Conservation (phyloP, 2,329 filamentous ascomycete genomes). For the Hymenoscyphus scutula region DNA sequence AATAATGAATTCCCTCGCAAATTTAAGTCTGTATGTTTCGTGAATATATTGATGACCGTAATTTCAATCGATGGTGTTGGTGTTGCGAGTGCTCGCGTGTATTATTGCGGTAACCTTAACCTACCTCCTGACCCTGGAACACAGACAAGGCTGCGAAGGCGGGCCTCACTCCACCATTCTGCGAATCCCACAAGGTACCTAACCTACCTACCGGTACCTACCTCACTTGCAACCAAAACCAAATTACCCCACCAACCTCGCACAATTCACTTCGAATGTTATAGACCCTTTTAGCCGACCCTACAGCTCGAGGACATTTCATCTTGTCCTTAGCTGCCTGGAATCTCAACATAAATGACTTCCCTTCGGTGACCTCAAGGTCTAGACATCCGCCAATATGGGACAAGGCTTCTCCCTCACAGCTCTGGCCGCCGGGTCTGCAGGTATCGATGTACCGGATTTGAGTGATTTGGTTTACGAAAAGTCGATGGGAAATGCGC, state of each 20-base stretch:
- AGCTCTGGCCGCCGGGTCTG: constrained; percentile 85
- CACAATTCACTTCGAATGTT: background rate
- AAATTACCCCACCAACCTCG: background rate
- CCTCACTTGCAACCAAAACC: background rate
- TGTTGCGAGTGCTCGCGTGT: too few relatives aligned
- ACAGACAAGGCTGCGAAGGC: background rate
- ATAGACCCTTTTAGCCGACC: background rate
- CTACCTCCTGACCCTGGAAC: too few relatives aligned
- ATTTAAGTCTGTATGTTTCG: background rate
- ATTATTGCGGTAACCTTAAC: too few relatives aligned
- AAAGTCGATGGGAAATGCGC: constrained; percentile 82
- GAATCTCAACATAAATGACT: constrained; percentile 26
- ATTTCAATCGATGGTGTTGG: background rate
- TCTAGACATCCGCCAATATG: constrained; percentile 53
- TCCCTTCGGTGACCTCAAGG: constrained; percentile 28
- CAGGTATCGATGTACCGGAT: constrained; percentile 91
- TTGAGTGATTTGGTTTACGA: constrained; percentile 89
- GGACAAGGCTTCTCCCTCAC: constrained; percentile 95
- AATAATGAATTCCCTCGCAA: background rate
- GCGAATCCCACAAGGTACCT: too few relatives aligned
- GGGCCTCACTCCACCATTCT: background rate
- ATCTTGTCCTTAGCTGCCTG: constrained; percentile 25
- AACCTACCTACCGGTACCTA: too few relatives aligned
- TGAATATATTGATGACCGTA: background rate
- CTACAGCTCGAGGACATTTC: constrained; percentile 28